These are phyloP conservation scores for Cylindrodendrum hubeiense DNA, from an alignment of 2,329 filamentous ascomycete species.

Conservation along the genomic window DNA sequence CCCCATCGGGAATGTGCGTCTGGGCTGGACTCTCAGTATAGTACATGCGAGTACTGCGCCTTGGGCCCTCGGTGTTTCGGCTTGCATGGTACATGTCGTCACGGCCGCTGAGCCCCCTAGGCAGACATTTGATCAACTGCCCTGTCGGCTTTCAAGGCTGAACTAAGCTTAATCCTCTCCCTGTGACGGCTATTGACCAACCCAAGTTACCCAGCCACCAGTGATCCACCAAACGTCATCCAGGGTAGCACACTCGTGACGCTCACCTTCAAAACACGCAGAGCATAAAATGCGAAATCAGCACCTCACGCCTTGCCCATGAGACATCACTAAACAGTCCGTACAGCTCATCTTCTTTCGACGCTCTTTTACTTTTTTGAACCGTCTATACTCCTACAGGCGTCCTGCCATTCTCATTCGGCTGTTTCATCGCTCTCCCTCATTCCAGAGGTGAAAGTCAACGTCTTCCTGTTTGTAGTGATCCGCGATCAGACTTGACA, in stretches of 20 bases:
- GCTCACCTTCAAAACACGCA: not conserved
- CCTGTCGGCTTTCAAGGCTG: slow-evolving; percentile 14
- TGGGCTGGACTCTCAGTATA: no score
- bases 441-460: slow-evolving; percentile 66
- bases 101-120: slow-evolving; percentile 12
- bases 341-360: not conserved
- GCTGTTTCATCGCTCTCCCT: slow-evolving; percentile 41
- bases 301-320: not conserved
- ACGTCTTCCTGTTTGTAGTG: slow-evolving; percentile 82
- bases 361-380: slow-evolving; percentile 24
- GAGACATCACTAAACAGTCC: not conserved
- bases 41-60: not conserved
- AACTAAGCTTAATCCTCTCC: slow-evolving; percentile 22
- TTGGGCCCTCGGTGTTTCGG: slow-evolving; percentile 1
- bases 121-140: slow-evolving; percentile 23
- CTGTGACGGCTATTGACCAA: not conserved
- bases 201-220: no score
- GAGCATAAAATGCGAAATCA: not conserved
- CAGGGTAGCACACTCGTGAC: not conserved
- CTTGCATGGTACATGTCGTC: slow-evolving; percentile 16
- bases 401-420: not conserved
- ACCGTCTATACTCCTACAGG: slow-evolving; percentile 21
- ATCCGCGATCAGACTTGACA: slow-evolving; percentile 80
- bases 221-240: not conserved
- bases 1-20: not conserved